Base-by-base conservation (phyloP, 116 monocot genomes). In the Thalassia testudinum region DNA sequence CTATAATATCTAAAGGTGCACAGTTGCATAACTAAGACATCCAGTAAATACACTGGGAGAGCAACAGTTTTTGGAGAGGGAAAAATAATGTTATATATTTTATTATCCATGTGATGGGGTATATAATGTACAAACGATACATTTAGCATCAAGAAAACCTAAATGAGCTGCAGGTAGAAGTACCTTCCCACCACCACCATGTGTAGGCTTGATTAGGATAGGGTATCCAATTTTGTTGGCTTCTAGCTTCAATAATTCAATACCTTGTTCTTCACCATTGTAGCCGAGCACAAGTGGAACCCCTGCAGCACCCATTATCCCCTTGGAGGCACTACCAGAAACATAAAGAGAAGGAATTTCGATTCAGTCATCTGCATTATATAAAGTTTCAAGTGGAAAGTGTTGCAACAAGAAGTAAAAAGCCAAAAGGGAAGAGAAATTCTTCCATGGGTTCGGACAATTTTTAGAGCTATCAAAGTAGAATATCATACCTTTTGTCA, bases 151-250 rank as follows among this genome's bases (percentile, higher is more conserved):
- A 16, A 7, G 15, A 13, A 16, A 20, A 45, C 18, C 45, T 6
- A 2, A 45, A 45, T 45, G 4, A 40, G 2, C 15, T 3, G 15
- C 4, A 45, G 4, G 15, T 13, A n/a, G 19, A 45, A 45, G 45
- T 45, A 93, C 93, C 78, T 95, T 95, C 21, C 95, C 95, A 45
- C 95, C 95, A 50, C 95, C 95, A 19, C 95, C 95, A 85, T 95
- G 95, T 49, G 95, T 95, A 11, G 95, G 95, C 42, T 95, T 95
- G 65, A 95, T 95, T 65, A 95, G 56, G 42, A 95, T 63, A 0
- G 95, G 95, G 72, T 84, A 95, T 48, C 95, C 88, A 68, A 95
- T 95, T 44, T 81, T 85, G 34, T 84, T 78, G 59, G 95, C 95
- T 72, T 95, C 85, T 49, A 19, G 21, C 66, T 85, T 95, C 40